These are phyloP conservation scores for Pseudoneurospora amorphoporcata DNA, from an alignment of 495 filamentous ascomycete genomes.

Conservation along the genomic window DNA sequence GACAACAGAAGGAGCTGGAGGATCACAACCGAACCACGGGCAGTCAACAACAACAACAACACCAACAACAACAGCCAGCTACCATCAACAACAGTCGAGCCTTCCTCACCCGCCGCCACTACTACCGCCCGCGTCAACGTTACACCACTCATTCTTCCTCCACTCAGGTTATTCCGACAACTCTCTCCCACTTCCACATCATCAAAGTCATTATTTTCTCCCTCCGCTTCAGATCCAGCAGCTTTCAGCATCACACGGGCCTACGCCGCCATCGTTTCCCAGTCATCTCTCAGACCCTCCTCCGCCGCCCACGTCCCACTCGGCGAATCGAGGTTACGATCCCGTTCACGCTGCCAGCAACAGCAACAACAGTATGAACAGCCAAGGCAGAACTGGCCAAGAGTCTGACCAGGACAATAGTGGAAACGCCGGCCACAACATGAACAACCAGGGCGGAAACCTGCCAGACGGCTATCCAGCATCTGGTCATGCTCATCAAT, in stretches of 20 bases:
- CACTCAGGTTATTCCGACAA: not conserved
- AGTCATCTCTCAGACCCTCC: not conserved
- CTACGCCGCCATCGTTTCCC: not conserved
- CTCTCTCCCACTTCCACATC: not conserved
- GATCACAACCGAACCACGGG: not conserved
- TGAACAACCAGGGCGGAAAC: not conserved
- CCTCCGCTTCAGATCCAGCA: not conserved
- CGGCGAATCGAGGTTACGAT: constrained; percentile 8
- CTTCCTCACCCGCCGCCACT: not conserved
- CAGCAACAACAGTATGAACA: not conserved
- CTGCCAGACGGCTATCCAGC: not conserved
- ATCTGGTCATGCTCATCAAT: not conserved
- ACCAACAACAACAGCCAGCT: not conserved
- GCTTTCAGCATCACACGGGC: not conserved
- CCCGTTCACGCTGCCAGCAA: constrained; percentile 13
- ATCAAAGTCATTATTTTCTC: not conserved
- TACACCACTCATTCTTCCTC: not conserved
- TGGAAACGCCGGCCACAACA: not conserved
- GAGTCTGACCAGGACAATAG: not conserved
- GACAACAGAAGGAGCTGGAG: not conserved
- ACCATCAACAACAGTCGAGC: not conserved
- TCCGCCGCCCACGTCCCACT: not conserved
- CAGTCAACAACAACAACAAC: not conserved
- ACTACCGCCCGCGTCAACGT: not conserved
- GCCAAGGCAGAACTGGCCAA: not conserved